Evolutionary conservation across 2,329 filamentous ascomycete genomes (phyloP), one percentile per base, ranked within the genome.

Genomic region (Pseudophaeomoniella oleicola): DNA sequence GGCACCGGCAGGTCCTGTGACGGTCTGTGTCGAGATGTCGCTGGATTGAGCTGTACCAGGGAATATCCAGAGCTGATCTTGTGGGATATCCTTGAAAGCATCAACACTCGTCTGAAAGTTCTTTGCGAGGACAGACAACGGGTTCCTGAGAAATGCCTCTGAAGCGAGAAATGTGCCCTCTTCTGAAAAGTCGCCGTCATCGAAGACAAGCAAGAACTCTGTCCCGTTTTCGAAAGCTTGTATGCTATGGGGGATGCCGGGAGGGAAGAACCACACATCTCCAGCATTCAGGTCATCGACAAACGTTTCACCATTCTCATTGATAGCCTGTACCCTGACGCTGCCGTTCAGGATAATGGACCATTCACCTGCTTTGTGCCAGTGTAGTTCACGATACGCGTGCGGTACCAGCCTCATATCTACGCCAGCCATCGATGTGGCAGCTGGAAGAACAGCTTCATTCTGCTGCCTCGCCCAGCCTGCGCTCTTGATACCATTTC

Each of bases 161-260:
- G 65, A 64, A 12, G 72, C 60, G 3, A 78, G 60, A 55, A 74
- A 75, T 0, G 73, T 77, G 32, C 60, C 62, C 38, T 75, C 69
- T 52, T 77, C 73, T 36, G 62, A 68, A 48, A 80, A 81, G 46
- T 80, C 65, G 3, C 71, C 70, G 18, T 78, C 72, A 42, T 79
- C 74, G 47, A 80, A 80, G 18, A 71, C 69, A 1, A 80, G 62
- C 9, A 81, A 63, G 42, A 71, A 80, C 50, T 81, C 76, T 39
- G 78, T 80, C 48, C 78, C 67, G 9, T 78, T 74, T 2, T 68
- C 72, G 1, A 80, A 60, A 0, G 62, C 72, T 51, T 69, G 72
- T 30, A 74, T 62, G 2, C 63, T 69, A 50, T 34, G 32, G 14
- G 32, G 32, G 16, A 54, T 34, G 4, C 53, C 52, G 0, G 49